A percentile compares a stretch with the other conserved stretches of the same genome.
Conservation (phyloP, 768 basidiomycete genomes). For the Lactarius tabidus region DNA sequence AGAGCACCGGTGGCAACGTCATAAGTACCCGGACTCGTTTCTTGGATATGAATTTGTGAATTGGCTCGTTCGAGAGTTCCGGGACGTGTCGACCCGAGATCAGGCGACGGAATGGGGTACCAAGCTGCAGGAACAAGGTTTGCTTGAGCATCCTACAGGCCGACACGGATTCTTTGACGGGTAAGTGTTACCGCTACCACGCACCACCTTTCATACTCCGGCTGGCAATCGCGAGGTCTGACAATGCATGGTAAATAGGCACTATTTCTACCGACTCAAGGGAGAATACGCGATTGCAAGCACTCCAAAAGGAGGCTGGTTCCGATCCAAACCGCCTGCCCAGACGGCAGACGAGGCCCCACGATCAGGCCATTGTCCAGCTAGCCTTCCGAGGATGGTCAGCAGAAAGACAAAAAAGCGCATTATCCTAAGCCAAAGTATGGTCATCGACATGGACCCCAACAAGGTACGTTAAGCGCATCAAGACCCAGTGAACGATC, state of each 20-base stretch:
- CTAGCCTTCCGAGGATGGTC: slow-evolving; percentile 35
- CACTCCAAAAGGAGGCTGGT: slow-evolving; percentile 69
- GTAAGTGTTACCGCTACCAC: slow-evolving; percentile 39
- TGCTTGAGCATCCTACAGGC: slow-evolving; percentile 80
- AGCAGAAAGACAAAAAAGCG: slow-evolving; percentile 51
- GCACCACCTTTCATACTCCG: not conserved
- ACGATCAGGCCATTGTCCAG: slow-evolving; percentile 32
- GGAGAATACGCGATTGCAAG: slow-evolving; percentile 69
- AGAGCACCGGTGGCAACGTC: slow-evolving; percentile 77
- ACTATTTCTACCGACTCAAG: slow-evolving; percentile 84
- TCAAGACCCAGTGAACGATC: too few species aligned
- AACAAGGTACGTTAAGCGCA: slow-evolving; percentile 48
- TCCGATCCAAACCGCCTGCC: slow-evolving; percentile 44
- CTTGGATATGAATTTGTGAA: slow-evolving; percentile 86
- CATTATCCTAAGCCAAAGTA: slow-evolving; percentile 79
- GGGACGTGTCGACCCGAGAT: slow-evolving; percentile 77
- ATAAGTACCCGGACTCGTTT: slow-evolving; percentile 75
- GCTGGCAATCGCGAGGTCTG: not conserved
- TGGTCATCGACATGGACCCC: slow-evolving; percentile 84
- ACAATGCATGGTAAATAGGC: slow-evolving; percentile 40
- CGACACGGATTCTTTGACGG: slow-evolving; percentile 85
- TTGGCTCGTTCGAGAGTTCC: slow-evolving; percentile 90
- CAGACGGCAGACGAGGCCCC: slow-evolving; percentile 4
- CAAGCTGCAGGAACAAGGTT: slow-evolving; percentile 71
- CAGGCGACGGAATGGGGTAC: slow-evolving; percentile 78